Evolutionary conservation across 2,329 filamentous ascomycete species (phyloP), one percentile per base, ranked within the genome.

Genomic region (Akanthomyces lecanii): DNA sequence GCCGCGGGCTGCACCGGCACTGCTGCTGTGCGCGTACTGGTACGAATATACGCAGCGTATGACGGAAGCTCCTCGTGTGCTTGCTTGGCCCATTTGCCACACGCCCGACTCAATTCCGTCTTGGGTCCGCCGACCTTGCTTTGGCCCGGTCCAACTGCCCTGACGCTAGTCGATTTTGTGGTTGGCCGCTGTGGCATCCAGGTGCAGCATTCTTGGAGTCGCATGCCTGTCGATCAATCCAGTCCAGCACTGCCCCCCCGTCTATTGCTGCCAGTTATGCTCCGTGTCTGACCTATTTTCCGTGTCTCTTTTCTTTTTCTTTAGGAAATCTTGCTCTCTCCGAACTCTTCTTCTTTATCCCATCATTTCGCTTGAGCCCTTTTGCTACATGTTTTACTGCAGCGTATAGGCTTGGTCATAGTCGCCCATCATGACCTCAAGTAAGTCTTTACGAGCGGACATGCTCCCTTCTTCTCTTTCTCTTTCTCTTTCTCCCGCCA

Each of bases 361-460:
- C 25, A 45, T 54, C 61, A 11, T 63, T 63, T 55, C 53, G 30
- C 62, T 54, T 54, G 45, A 53, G 61, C 52, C 33, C 47, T 63
- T 52, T 48, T 59, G 54, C 47, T 59, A 57, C 54, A 63, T 63
- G 55, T 42, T 57, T 45, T 63, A 25, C 40, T 56, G 57, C 36
- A 68, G 69, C 68, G 69, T 69, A 47, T 70, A 66, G 67, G 62
- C 71, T 69, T 66, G 64, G 67, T 71, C 68, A 69, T 70, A 64
- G 59, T 71, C 72, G 70, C 73, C 73, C 74, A 75, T 69, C 68
- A 80, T 79, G 77, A 74, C 77, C 72, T 78, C 78, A 69, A 76
- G 75, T 77, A 80, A 79, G 77, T 79, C 75, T 66, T 72, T 74
- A 69, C 72, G 75, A 71, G 72, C 74, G 60, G 71, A 73, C 64